Percentiles rank a stretch among this genome's conserved stretches.
phyloP scores from a whole-genome alignment of 371 early-diverging fungal genomes.

The Coelomomyces lativittatus region DNA sequence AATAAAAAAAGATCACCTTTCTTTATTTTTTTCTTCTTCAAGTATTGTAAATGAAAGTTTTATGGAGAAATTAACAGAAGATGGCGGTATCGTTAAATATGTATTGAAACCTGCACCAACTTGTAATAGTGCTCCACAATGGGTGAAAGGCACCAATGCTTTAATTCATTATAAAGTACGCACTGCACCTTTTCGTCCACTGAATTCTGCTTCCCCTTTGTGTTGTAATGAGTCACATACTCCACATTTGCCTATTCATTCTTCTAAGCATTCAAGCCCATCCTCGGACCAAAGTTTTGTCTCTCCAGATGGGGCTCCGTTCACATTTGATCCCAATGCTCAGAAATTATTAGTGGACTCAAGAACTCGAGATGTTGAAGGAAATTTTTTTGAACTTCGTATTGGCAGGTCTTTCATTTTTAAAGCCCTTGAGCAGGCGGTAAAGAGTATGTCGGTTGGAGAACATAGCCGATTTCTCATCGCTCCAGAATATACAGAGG shows the following conservation, averaged over 20 bases:
- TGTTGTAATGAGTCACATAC: not conserved
- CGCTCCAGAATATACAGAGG: not conserved
- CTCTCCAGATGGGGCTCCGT: not conserved
- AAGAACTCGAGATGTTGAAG: not conserved
- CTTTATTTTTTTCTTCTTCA: no score
- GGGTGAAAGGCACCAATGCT: slow-evolving; percentile 1
- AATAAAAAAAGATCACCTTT: no score
- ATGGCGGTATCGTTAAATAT: slow-evolving; percentile 2
- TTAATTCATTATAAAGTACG: not conserved
- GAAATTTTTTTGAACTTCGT: not conserved
- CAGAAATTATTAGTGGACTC: not conserved
- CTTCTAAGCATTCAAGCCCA: not conserved
- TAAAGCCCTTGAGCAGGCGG: not conserved
- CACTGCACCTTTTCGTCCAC: slow-evolving; percentile 1
- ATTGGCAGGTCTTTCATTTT: not conserved
- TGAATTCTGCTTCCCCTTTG: not conserved
- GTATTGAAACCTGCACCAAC: not conserved
- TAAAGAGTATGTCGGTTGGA: not conserved
- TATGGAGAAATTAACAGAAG: not conserved
- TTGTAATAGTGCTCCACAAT: not conserved
- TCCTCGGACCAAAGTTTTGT: no score
- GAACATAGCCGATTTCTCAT: not conserved
- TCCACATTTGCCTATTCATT: not conserved
- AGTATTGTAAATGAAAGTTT: no score
- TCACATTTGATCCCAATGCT: not conserved